Conservation (phyloP, 2,329 filamentous ascomycete genomes). For the Tympanopsis confertula region DNA sequence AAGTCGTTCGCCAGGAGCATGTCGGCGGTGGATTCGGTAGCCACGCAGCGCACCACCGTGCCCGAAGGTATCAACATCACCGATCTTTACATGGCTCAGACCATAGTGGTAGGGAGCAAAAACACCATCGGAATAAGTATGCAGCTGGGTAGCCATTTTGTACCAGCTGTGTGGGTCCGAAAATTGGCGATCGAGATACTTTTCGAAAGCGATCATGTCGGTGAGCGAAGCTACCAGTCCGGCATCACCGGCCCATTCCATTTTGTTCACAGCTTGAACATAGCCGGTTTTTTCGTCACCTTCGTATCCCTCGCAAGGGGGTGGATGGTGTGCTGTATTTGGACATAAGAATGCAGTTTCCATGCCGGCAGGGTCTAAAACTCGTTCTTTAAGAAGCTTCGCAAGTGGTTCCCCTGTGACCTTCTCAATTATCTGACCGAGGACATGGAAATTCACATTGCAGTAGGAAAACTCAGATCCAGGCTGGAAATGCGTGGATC, state of each 20-base stretch:
- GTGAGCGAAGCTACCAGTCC: constrained; percentile 26
- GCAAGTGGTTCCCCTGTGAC: constrained; percentile 19
- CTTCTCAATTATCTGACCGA: constrained; percentile 23
- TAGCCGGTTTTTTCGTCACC: constrained; percentile 23
- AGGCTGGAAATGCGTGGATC: constrained; percentile 25
- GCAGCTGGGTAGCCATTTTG: constrained; percentile 11
- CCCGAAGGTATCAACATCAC: constrained; percentile 14
- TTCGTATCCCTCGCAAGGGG: constrained; percentile 28
- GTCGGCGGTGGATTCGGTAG: constrained; percentile 21
- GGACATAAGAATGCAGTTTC: constrained; percentile 22
- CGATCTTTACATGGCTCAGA: constrained; percentile 13
- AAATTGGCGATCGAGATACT: constrained; percentile 19
- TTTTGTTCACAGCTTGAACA: constrained; percentile 21
- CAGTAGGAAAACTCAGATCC: constrained; percentile 29
- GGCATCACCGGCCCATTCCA: constrained; percentile 32
- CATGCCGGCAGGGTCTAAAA: constrained; percentile 28
- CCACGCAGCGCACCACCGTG: constrained; percentile 29
- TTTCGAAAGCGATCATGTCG: constrained; percentile 33
- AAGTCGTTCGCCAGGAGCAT: constrained; percentile 18
- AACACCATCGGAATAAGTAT: constrained; percentile 19
- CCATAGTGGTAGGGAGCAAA: constrained; percentile 23
- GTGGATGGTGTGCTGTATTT: constrained; percentile 21
- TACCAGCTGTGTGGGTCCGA: constrained; percentile 20
- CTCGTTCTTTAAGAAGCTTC: constrained; percentile 19
- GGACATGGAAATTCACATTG: constrained; percentile 28